Percentiles rank a stretch among this genome's conserved stretches.
Conservation (phyloP, 352 stramenopile genomes). For the Phytophthora aleatoria region DNA sequence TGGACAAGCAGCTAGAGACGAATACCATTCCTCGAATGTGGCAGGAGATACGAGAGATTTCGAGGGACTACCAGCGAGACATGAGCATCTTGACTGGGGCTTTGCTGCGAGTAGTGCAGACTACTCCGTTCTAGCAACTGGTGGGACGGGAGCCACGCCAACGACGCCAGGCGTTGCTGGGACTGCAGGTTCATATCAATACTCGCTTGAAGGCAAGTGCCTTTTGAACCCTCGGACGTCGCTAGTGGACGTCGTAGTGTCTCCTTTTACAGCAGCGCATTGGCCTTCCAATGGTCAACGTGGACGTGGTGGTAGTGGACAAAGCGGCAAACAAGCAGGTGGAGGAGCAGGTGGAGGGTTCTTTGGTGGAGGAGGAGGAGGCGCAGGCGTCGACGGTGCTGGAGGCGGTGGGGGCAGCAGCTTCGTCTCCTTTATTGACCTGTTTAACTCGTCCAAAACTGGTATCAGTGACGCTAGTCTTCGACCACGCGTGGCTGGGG, state of each 20-base stretch:
- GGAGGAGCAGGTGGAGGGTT: conserved; percentile 78
- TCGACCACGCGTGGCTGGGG: conserved; percentile 17
- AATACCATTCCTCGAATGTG: conserved; percentile 63
- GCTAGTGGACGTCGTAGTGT: conserved; percentile 36
- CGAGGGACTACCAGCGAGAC: conserved; percentile 43
- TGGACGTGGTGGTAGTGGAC: conserved; percentile 56
- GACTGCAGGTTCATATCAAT: conserved; percentile 48
- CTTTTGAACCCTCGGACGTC: conserved; percentile 36
- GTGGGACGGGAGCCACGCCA: conserved; percentile 40
- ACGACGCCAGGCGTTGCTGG: conserved; percentile 40
- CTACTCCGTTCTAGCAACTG: conserved; percentile 62
- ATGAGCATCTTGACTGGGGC: conserved; percentile 61
- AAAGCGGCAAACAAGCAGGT: conserved; percentile 78
- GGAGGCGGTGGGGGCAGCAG: conserved; percentile 71
- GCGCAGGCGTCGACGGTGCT: conserved; percentile 58
- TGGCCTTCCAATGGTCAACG: conserved; percentile 48
- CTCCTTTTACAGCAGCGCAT: conserved; percentile 28
- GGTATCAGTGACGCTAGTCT: conserved; percentile 19
- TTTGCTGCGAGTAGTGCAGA: conserved; percentile 49
- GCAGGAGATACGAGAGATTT: conserved; percentile 53
- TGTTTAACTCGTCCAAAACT: conserved; percentile 26
- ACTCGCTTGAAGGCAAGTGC: conserved; percentile 48
- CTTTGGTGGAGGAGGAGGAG: conserved; percentile 76
- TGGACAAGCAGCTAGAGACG: conserved; percentile 39
- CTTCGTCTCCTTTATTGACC: conserved; percentile 38